These are phyloP conservation scores for Trichoderma breve DNA, from an alignment of 2,329 filamentous ascomycete genomes.

Conservation along the genomic window DNA sequence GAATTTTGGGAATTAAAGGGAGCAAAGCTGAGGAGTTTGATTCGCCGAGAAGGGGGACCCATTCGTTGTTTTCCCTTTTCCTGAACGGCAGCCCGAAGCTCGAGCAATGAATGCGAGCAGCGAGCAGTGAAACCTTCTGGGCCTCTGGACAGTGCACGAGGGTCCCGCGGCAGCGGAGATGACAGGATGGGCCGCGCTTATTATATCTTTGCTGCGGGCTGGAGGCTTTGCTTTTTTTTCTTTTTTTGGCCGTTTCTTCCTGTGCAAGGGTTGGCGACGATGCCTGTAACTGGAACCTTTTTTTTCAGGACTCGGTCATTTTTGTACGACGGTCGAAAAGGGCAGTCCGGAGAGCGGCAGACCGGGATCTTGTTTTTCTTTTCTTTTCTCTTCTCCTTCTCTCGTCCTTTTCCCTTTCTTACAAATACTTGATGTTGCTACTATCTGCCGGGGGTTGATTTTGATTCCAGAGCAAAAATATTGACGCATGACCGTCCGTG, in stretches of 20 bases:
- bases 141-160: neutral
- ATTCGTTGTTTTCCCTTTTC: neutral
- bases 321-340: neutral
- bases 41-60: neutral
- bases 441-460: neutral
- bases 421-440: neutral
- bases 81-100: too few species aligned
- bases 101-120: neutral
- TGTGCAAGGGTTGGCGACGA: neutral
- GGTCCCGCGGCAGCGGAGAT: slow-evolving; percentile 10
- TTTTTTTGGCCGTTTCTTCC: neutral
- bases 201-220: neutral
- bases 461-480: neutral
- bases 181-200: slow-evolving; percentile 17
- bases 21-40: neutral
- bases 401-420: neutral
- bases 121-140: neutral
- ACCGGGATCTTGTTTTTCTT: neutral
- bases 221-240: neutral
- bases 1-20: neutral
- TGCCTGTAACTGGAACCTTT: neutral
- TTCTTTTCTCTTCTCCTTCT: neutral
- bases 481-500: neutral
- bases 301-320: neutral
- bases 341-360: neutral